Percentiles rank a stretch among this genome's conserved stretches.
These are phyloP conservation scores for Trapa bicornis DNA, from an alignment of 345 rosid species.

Conservation along the genomic window DNA sequence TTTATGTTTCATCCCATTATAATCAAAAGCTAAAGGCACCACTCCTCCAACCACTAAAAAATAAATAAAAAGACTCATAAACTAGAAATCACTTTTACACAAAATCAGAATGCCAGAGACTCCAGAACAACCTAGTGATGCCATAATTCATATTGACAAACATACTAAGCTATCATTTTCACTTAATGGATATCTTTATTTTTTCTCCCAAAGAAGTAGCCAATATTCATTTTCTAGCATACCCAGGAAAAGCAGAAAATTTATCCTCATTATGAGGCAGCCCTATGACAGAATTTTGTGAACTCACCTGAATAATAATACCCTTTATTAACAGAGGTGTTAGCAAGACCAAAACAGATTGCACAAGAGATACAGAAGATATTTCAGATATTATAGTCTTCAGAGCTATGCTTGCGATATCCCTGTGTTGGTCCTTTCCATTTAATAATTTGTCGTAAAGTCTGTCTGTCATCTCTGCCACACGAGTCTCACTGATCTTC, in stretches of 20 bases:
- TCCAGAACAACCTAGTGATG: not conserved
- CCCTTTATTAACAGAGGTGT: slow-evolving; percentile 73
- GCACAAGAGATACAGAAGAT: slow-evolving; percentile 50
- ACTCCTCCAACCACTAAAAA: not conserved
- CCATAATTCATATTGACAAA: not conserved
- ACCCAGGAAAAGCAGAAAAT: not conserved
- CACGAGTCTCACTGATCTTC: slow-evolving; percentile 64
- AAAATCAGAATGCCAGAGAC: not conserved
- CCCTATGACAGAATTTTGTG: not conserved
- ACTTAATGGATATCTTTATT: not conserved
- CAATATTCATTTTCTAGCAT: not conserved
- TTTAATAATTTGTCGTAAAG: slow-evolving; percentile 69
- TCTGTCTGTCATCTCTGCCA: slow-evolving; percentile 77
- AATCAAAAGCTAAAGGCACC: not conserved
- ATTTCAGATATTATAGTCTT: slow-evolving; percentile 78
- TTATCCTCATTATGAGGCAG: not conserved
- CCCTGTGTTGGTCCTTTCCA: slow-evolving; percentile 94
- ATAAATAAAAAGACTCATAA: not conserved
- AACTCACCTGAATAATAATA: slow-evolving; percentile 62
- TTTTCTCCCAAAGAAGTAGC: not conserved
- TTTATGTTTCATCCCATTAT: not conserved
- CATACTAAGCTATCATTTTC: not conserved
- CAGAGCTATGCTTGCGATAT: slow-evolving; percentile 96
- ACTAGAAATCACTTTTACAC: not conserved
- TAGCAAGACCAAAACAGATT: slow-evolving; percentile 52